These are phyloP conservation scores for Penicillium sp. DNA, from an alignment of 2,329 filamentous ascomycete species.

Conservation along the genomic window DNA sequence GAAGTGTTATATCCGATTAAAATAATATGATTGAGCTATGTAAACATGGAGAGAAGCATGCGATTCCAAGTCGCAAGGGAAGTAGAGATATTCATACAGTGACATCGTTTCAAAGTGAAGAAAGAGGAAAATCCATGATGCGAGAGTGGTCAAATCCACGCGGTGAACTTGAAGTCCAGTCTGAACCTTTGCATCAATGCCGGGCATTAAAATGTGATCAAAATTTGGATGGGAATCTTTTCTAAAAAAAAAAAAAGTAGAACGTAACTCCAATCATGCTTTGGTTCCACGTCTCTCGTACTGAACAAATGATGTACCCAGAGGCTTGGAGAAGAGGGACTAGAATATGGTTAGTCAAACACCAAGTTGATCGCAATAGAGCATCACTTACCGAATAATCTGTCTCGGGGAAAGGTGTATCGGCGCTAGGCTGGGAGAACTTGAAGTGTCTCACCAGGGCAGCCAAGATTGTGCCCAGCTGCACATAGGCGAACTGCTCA, in stretches of 20 bases:
- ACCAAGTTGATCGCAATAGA: background rate
- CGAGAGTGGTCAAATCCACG: background rate
- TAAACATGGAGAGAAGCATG: conserved; percentile 10
- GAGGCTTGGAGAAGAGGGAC: conserved; percentile 69
- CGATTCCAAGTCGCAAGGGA: background rate
- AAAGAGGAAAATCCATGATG: background rate
- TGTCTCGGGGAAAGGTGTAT: conserved; percentile 43
- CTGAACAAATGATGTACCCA: conserved; percentile 67
- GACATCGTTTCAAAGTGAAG: conserved; percentile 13
- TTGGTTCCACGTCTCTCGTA: conserved; percentile 60
- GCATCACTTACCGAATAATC: conserved; percentile 52
- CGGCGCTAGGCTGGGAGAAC: conserved; percentile 58
- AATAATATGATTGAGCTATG: conserved; percentile 17
- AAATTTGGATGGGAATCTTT: conserved; percentile 3
- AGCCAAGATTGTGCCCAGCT: conserved; percentile 81
- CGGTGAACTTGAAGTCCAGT: background rate
- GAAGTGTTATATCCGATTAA: conserved; percentile 10
- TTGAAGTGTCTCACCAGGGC: conserved; percentile 76
- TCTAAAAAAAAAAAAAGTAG: background rate
- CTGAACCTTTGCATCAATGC: background rate
- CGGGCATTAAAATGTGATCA: conserved; percentile 6
- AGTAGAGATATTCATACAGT: conserved; percentile 19
- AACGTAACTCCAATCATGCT: conserved; percentile 18
- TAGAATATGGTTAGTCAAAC: conserved; percentile 21
- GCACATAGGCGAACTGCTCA: conserved; percentile 92